These are phyloP conservation scores for Rhododendron ferrugineum DNA, from an alignment of 148 eudicot genomes.

Conservation along the genomic window DNA sequence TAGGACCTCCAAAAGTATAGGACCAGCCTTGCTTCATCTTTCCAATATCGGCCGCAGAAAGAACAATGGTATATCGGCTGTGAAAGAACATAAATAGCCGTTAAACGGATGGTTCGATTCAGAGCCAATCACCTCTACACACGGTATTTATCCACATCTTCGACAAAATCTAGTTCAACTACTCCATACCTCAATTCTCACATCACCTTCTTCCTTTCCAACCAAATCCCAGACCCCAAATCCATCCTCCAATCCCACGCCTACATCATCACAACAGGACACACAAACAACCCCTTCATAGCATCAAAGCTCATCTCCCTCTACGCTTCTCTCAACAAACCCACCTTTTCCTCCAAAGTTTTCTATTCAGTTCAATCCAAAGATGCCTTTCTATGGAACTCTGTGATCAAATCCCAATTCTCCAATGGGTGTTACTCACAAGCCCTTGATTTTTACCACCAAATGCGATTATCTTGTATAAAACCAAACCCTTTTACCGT, in stretches of 20 bases:
- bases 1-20: no score
- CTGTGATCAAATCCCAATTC: slow-evolving; percentile 59
- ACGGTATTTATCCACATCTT: slow-evolving; percentile 21
- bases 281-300: slow-evolving; percentile 45
- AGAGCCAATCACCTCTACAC: slow-evolving; percentile 19
- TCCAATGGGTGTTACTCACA: slow-evolving; percentile 35
- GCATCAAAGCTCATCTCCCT: slow-evolving; percentile 66
- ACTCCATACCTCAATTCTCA: slow-evolving; percentile 24
- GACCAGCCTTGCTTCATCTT: no score
- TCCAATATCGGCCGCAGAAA: no score
- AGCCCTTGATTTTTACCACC: slow-evolving; percentile 34
- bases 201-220: slow-evolving; percentile 35
- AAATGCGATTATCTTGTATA: slow-evolving; percentile 36
- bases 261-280: slow-evolving; percentile 44
- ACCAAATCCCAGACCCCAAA: slow-evolving; percentile 14
- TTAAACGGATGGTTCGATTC: slow-evolving; percentile 21
- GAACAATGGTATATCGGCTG: no score
- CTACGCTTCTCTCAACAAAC: slow-evolving; percentile 34
- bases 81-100: no score
- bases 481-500: slow-evolving; percentile 48
- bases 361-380: slow-evolving; percentile 37
- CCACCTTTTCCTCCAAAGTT: slow-evolving; percentile 31
- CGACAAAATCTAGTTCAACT: neutral
- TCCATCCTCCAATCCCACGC: slow-evolving; percentile 46
- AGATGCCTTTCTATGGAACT: slow-evolving; percentile 66